A percentile compares a stretch with the other conserved stretches of the same genome.
Evolutionary conservation across 1,284 basidiomycete genomes (phyloP).

Genomic region (Tremellales sp.): DNA sequence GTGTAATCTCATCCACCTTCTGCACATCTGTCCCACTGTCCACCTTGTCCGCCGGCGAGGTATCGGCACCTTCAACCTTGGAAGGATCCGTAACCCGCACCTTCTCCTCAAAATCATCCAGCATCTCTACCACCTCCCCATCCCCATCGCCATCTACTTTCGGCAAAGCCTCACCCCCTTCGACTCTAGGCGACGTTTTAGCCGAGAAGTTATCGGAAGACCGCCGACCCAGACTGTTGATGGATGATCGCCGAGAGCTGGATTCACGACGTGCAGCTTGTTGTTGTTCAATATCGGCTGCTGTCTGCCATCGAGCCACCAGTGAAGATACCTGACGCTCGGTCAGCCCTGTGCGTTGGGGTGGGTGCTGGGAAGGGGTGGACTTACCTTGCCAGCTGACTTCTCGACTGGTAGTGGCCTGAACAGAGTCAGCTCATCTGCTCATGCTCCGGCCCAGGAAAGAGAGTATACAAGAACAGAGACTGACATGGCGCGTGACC

Average conservation of each 20-base stretch:
- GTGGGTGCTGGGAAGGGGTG: background rate
- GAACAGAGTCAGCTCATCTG: background rate
- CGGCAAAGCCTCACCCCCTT: background rate
- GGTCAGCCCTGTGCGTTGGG: background rate
- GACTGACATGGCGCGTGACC: background rate
- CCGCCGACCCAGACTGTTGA: background rate
- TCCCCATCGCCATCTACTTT: background rate
- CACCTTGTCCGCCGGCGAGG: background rate
- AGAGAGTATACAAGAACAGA: background rate
- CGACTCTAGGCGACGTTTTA: background rate
- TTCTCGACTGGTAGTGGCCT: conserved; percentile 1
- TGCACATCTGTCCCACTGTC: background rate
- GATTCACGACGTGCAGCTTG: conserved; percentile 10
- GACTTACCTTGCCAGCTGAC: background rate
- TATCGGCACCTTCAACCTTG: background rate
- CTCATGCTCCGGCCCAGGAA: background rate
- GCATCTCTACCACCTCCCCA: background rate
- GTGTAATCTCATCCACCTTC: background rate
- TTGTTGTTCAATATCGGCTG: conserved; percentile 25
- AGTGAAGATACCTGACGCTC: conserved; percentile 28
- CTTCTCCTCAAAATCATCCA: background rate
- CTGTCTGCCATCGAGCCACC: conserved; percentile 34
- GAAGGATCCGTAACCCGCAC: background rate
- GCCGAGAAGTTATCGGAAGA: background rate
- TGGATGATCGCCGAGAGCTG: background rate